These are phyloP conservation scores for Linnemannia schmuckeri DNA, from an alignment of 192 early-diverging fungal species.

Conservation along the genomic window DNA sequence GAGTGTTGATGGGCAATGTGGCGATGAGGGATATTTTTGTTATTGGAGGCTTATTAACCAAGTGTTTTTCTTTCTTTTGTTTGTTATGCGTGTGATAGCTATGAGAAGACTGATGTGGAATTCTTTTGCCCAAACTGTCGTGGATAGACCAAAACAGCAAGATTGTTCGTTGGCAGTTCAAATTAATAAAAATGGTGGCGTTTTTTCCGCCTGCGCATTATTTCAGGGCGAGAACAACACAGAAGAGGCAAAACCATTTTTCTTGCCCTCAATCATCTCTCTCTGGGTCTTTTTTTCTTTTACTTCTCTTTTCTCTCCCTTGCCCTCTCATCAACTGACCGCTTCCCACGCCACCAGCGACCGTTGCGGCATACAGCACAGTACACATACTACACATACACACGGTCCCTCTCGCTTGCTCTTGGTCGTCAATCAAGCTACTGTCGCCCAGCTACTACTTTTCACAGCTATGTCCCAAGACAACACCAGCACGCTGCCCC, in stretches of 20 bases:
- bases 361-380: too few species aligned
- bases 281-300: background rate
- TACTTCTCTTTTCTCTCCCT: background rate
- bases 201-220: too few species aligned
- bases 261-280: background rate
- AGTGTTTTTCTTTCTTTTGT: background rate
- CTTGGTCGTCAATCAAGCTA: background rate
- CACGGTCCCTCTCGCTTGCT: too few species aligned
- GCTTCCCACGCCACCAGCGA: background rate
- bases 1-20: background rate
- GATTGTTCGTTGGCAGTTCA: too few species aligned
- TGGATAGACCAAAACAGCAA: background rate
- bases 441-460: background rate
- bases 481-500: background rate
- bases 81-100: slow-evolving; percentile 11
- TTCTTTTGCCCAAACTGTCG: slow-evolving; percentile 30
- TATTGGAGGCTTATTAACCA: background rate
- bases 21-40: background rate
- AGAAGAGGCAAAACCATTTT: too few species aligned
- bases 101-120: slow-evolving; percentile 43
- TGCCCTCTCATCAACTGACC: background rate
- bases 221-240: too few species aligned
- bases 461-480: background rate
- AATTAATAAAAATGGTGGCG: too few species aligned
- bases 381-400: too few species aligned